These are phyloP conservation scores for Aschersonia sp. DNA, from an alignment of 2,329 filamentous ascomycete species.

Conservation along the genomic window DNA sequence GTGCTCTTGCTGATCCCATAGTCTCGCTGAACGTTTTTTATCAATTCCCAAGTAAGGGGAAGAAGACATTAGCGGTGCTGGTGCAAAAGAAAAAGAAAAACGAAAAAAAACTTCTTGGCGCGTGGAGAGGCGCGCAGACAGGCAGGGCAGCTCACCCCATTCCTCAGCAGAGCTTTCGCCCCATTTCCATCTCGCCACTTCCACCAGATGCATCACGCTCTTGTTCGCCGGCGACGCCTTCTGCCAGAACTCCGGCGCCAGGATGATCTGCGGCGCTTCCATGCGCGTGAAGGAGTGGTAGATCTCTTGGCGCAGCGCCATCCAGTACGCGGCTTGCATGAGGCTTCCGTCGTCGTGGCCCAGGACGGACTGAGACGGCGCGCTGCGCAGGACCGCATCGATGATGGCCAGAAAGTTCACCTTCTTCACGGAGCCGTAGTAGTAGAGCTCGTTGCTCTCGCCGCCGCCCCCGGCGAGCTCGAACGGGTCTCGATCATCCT, in stretches of 20 bases:
- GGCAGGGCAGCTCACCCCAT: slow-evolving; percentile 15
- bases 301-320: slow-evolving; percentile 24
- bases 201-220: slow-evolving; percentile 25
- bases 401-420: slow-evolving; percentile 26
- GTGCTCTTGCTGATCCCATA: slow-evolving; percentile 20
- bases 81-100: no score
- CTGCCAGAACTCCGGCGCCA: slow-evolving; percentile 18
- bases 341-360: slow-evolving; percentile 15
- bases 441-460: no score
- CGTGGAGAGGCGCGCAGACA: no score
- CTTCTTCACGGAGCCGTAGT: slow-evolving; percentile 5
- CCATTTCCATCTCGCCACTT: slow-evolving; percentile 26
- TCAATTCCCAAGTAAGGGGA: not conserved
- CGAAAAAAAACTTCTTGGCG: no score
- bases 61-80: not conserved
- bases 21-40: slow-evolving; percentile 11
- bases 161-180: slow-evolving; percentile 19
- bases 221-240: slow-evolving; percentile 22
- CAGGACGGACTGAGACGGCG: slow-evolving; percentile 21
- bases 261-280: slow-evolving; percentile 21
- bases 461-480: not conserved
- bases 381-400: slow-evolving; percentile 22
- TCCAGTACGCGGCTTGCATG: slow-evolving; percentile 26
- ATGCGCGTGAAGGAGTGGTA: slow-evolving; percentile 24
- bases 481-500: slow-evolving; percentile 12